Evolutionary conservation across 2,329 filamentous ascomycete species (phyloP).

Genomic region (Epichloe sibirici): DNA sequence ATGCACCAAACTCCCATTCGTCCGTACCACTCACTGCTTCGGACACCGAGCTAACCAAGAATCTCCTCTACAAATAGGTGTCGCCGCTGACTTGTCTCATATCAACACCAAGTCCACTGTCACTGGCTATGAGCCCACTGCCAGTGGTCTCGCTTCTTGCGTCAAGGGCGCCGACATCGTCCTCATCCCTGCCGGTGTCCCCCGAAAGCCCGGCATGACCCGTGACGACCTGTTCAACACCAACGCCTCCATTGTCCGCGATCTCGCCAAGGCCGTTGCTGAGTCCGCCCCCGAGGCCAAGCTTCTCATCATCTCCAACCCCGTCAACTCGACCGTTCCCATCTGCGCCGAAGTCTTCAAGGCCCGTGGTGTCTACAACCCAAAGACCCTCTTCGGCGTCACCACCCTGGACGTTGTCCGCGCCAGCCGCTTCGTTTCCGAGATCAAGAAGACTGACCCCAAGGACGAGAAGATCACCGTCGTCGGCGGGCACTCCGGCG

Average conservation of each 20-base stretch:
- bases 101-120: slow-evolving; percentile 98
- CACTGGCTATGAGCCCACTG: slow-evolving; percentile 73
- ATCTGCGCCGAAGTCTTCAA: slow-evolving; percentile 98
- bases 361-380: slow-evolving; percentile 90
- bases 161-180: slow-evolving; percentile 87
- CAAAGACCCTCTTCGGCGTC: slow-evolving; percentile 97
- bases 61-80: slow-evolving; percentile 46
- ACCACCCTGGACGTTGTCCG: slow-evolving; percentile 98
- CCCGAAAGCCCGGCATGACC: slow-evolving; percentile 99
- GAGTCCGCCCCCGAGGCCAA: slow-evolving; percentile 84
- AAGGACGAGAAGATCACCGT: slow-evolving; percentile 90
- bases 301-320: slow-evolving; percentile 96
- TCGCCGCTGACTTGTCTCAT: slow-evolving; percentile 95
- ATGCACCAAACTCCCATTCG: background rate
- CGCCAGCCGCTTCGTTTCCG: slow-evolving; percentile 91
- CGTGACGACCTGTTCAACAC: slow-evolving; percentile 99
- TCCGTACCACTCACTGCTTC: background rate
- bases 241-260: slow-evolving; percentile 98
- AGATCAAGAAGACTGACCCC: slow-evolving; percentile 85
- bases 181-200: slow-evolving; percentile 95
- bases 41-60: background rate
- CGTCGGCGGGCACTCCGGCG: slow-evolving; percentile 91
- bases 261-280: slow-evolving; percentile 90
- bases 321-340: slow-evolving; percentile 98
- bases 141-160: slow-evolving; percentile 61